Evolutionary conservation across 257 asterid genomes (phyloP), one percentile per base, ranked within the genome.

Genomic region (Paulownia fortunei): DNA sequence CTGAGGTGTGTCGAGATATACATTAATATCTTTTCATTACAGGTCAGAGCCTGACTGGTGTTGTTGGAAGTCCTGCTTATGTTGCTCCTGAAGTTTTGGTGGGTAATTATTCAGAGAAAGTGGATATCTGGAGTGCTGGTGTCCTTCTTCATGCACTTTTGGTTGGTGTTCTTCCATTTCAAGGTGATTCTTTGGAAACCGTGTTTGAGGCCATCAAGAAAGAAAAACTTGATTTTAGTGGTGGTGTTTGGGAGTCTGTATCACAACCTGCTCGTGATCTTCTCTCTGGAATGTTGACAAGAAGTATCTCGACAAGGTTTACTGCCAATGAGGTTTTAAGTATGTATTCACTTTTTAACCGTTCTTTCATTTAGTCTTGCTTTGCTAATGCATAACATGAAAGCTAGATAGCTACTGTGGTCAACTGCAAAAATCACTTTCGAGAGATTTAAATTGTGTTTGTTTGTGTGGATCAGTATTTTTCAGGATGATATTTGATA

Each of bases 71-170:
- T 82, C 97, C 98, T 74, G 97, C 97, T 79, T 93, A 93, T 76
- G 89, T 93, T 77, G 97, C 98, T 66, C 98, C 98, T 19, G 97
- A 93, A 81, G 90, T 93, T 79, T 85, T 93, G 83, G 60, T 83
- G 23, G 89, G 98, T 80, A 88, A 89, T 86, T 93, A 93, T 86
- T 89, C 97, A 0, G 92, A 90, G 84, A 91, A 91, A 79, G 94
- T 91, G 84, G 98, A 93, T 79, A 85, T 93, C 41, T 93, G 98
- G 98, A 86, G 98, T 83, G 96, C 91, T 1, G 97, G 98, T 83
- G 91, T 91, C 79, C 96, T 90, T 73, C 96, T 93, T n/a, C 93
- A 93, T 77, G 96, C 92, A 58, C 98, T 93, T 78, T 82, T 93
- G 84, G 90, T 89, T 72, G 97, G 97, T 69, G 76, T 80, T 69